Percentiles rank a stretch among this genome's conserved stretches.
phyloP scores from a whole-genome alignment of 2,329 filamentous ascomycete genomes.

The Cyclaneusma minus region DNA sequence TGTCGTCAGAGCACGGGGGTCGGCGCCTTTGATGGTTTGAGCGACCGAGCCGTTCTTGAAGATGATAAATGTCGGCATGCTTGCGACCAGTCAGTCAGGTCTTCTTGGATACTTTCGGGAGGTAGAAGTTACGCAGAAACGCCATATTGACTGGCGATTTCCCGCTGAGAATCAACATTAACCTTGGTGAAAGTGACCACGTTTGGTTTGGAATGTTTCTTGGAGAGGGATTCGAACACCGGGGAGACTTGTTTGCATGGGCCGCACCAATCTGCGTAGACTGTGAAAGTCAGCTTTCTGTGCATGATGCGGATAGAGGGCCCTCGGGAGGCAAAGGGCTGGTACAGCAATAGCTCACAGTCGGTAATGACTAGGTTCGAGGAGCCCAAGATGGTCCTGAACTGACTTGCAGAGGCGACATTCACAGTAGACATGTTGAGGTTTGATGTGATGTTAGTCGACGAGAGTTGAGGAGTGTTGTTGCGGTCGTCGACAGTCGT shows the following conservation, averaged over 20 bases:
- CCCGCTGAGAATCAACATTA: slow-evolving; percentile 71
- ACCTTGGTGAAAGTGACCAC: slow-evolving; percentile 84
- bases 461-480: no score
- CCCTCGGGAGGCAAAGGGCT: no score
- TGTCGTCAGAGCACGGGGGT: slow-evolving; percentile 57
- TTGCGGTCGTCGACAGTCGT: no score
- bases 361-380: slow-evolving; percentile 77
- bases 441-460: no score
- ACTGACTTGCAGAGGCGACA: slow-evolving; percentile 54
- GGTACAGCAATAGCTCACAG: slow-evolving; percentile 49
- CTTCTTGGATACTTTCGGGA: slow-evolving; percentile 1
- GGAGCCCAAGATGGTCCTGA: slow-evolving; percentile 53
- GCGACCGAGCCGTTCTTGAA: slow-evolving; percentile 61
- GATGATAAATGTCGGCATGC: slow-evolving; percentile 89
- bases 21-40: slow-evolving; percentile 68
- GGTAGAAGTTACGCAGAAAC: slow-evolving; percentile 46
- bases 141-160: slow-evolving; percentile 61
- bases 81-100: slow-evolving; percentile 11
- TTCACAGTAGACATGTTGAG: slow-evolving; percentile 22
- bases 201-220: slow-evolving; percentile 64
- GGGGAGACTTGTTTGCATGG: slow-evolving; percentile 89
- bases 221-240: slow-evolving; percentile 69
- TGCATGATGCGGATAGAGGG: slow-evolving; percentile 9
- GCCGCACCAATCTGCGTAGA: slow-evolving; percentile 91
- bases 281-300: slow-evolving; percentile 28